Conservation (phyloP, 1,139 yeast species). For the Suhomyces anneliseae region DNA sequence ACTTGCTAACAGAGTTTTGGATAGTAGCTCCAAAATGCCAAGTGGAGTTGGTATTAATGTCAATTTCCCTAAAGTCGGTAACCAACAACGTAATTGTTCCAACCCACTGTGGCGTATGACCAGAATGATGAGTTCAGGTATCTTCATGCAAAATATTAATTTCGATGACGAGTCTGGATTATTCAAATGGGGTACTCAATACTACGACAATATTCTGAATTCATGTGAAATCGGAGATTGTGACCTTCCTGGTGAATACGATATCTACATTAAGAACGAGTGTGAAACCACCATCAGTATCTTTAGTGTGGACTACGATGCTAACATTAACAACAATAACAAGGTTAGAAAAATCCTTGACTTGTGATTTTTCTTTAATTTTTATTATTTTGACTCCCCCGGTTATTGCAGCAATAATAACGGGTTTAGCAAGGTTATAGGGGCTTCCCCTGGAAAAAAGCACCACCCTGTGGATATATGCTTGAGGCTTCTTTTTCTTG, state of each 20-base stretch:
- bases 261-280: constrained; percentile 16
- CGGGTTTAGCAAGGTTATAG: too few species aligned
- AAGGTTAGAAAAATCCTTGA: constrained; percentile 17
- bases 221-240: constrained; percentile 36
- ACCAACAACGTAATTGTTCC: constrained; percentile 28
- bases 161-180: constrained; percentile 25
- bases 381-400: too few species aligned
- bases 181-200: constrained; percentile 24
- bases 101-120: constrained; percentile 39
- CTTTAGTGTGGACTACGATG: constrained; percentile 43
- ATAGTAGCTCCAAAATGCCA: constrained; percentile 31
- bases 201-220: constrained; percentile 18
- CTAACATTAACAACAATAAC: constrained; percentile 24
- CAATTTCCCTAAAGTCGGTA: constrained; percentile 46
- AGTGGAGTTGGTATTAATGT: constrained; percentile 44
- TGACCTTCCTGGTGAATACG: constrained; percentile 32
- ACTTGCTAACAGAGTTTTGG: constrained; percentile 36
- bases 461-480: too few species aligned
- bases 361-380: not conserved
- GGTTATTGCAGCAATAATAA: too few species aligned
- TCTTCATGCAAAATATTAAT: constrained; percentile 25
- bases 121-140: constrained; percentile 40
- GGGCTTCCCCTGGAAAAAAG: too few species aligned
- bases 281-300: constrained; percentile 37
- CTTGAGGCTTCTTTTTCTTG: too few species aligned